A percentile compares a stretch with the other conserved stretches of the same genome.
phyloP scores from a whole-genome alignment of 371 early-diverging fungal genomes.

The Mucor mucedo region DNA sequence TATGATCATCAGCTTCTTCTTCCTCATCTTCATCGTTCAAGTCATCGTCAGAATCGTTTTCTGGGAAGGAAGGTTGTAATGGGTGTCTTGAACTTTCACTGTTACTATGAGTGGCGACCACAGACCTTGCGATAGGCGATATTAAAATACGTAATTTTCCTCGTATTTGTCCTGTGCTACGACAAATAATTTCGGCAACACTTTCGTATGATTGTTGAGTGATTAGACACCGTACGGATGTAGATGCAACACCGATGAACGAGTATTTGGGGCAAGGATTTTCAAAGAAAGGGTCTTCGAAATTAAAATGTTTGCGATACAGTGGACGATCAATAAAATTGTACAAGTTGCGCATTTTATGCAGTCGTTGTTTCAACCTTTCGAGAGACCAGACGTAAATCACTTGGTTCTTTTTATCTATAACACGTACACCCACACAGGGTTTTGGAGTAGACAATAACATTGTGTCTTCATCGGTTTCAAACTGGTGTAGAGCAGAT shows the following conservation, averaged over 20 bases:
- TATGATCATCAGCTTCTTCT: slow-evolving; percentile 16
- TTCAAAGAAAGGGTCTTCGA: slow-evolving; percentile 80
- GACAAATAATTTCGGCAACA: slow-evolving; percentile 60
- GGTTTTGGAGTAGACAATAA: slow-evolving; percentile 59
- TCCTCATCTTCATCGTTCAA: slow-evolving; percentile 17
- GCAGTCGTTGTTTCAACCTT: slow-evolving; percentile 68
- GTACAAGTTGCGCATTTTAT: slow-evolving; percentile 80
- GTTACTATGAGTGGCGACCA: slow-evolving; percentile 10
- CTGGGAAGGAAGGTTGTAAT: slow-evolving; percentile 14
- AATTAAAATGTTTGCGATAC: slow-evolving; percentile 76
- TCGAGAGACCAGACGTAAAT: slow-evolving; percentile 80
- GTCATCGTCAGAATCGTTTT: slow-evolving; percentile 15
- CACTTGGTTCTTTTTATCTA: slow-evolving; percentile 72
- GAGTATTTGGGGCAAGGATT: slow-evolving; percentile 67
- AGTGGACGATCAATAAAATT: slow-evolving; percentile 74
- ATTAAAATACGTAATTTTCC: slow-evolving; percentile 56
- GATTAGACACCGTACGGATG: slow-evolving; percentile 55
- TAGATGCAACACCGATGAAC: slow-evolving; percentile 67
- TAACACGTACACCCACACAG: slow-evolving; percentile 72
- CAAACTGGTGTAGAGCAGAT: slow-evolving; percentile 58
- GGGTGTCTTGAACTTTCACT: slow-evolving; percentile 5
- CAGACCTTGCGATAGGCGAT: slow-evolving; percentile 52
- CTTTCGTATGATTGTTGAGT: slow-evolving; percentile 57
- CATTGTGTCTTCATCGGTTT: slow-evolving; percentile 60
- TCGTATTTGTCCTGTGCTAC: slow-evolving; percentile 57